phyloP scores from a whole-genome alignment of 208 protist species.

The Trypanosomatidae sp. region DNA sequence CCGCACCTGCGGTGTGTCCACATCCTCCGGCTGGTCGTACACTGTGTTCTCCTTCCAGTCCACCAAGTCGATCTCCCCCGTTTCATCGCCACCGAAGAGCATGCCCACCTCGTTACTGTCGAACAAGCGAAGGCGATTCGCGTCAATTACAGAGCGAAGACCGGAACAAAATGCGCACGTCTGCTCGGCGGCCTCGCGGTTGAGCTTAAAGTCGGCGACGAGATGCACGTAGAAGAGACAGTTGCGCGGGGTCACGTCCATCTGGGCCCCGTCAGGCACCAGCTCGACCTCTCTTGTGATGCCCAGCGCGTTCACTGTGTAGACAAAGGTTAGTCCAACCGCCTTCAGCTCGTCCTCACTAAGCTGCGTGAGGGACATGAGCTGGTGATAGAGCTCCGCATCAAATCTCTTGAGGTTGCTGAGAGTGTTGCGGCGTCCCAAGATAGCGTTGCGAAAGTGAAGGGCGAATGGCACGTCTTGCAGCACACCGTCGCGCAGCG shows the following conservation, averaged over 20 bases:
- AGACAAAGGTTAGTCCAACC: conserved; percentile 81
- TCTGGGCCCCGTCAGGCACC: conserved; percentile 68
- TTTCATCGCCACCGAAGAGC: conserved; percentile 78
- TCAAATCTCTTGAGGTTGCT: conserved; percentile 90
- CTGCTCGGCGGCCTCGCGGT: conserved; percentile 83
- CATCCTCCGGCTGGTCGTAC: conserved; percentile 78
- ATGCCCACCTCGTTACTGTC: conserved; percentile 87
- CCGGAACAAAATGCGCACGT: conserved; percentile 83
- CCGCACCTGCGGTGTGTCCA: conserved; percentile 42
- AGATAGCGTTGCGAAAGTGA: conserved; percentile 91
- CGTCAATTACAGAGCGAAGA: conserved; percentile 65
- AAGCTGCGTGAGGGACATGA: conserved; percentile 69
- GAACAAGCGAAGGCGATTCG: conserved; percentile 78
- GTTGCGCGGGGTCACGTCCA: conserved; percentile 86
- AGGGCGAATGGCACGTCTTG: conserved; percentile 89
- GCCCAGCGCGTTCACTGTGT: conserved; percentile 71
- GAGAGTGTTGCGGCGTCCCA: conserved; percentile 88
- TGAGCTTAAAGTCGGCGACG: conserved; percentile 93
- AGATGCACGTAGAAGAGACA: conserved; percentile 92
- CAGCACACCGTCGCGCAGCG: conserved; percentile 89
- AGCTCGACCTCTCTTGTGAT: conserved; percentile 78
- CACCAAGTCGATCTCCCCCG: conserved; percentile 77
- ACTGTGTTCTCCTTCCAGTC: conserved; percentile 88
- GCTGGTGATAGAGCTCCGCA: conserved; percentile 81
- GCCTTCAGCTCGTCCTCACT: conserved; percentile 67